A percentile compares a stretch with the other conserved stretches of the same genome.
These are phyloP conservation scores for Komagataella ulmi DNA, from an alignment of 805 yeast species.

Conservation along the genomic window DNA sequence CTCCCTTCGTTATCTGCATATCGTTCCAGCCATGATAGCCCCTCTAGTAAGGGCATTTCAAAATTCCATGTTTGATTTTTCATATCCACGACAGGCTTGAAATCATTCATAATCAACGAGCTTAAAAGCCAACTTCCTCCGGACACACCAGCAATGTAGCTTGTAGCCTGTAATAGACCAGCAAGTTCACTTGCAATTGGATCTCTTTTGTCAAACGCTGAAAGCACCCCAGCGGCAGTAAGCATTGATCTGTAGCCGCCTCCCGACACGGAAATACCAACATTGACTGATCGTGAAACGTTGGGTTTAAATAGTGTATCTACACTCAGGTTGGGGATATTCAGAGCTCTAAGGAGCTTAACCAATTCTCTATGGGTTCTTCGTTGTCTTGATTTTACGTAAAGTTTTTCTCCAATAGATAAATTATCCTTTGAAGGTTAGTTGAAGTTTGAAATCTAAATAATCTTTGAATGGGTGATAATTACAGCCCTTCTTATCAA, in stretches of 20 bases:
- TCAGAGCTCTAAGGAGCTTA: not conserved
- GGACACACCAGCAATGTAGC: conserved; percentile 52
- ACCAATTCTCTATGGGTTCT: not conserved
- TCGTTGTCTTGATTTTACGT: not conserved
- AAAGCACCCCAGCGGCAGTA: conserved; percentile 39
- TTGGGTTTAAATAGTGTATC: not conserved
- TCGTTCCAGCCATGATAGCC: conserved; percentile 39
- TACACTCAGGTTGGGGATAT: not conserved
- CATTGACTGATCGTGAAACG: not conserved
- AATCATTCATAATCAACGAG: conserved; percentile 26
- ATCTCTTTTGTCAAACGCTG: conserved; percentile 36
- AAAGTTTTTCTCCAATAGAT: not conserved
- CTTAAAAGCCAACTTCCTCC: conserved; percentile 68
- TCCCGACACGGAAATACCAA: conserved; percentile 27
- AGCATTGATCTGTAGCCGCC: conserved; percentile 51
- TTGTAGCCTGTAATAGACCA: conserved; percentile 39
- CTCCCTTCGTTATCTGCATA: not conserved
- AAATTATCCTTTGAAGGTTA: not conserved
- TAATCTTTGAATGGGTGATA: not conserved
- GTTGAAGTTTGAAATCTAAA: not conserved
- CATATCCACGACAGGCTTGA: conserved; percentile 17
- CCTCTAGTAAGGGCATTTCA: conserved; percentile 35
- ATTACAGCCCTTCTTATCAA: not conserved
- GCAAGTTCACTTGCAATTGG: conserved; percentile 25
- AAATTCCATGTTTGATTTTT: conserved; percentile 24